Conservation (phyloP, 768 basidiomycete genomes). For the Chalciporus sphaerocephalus region DNA sequence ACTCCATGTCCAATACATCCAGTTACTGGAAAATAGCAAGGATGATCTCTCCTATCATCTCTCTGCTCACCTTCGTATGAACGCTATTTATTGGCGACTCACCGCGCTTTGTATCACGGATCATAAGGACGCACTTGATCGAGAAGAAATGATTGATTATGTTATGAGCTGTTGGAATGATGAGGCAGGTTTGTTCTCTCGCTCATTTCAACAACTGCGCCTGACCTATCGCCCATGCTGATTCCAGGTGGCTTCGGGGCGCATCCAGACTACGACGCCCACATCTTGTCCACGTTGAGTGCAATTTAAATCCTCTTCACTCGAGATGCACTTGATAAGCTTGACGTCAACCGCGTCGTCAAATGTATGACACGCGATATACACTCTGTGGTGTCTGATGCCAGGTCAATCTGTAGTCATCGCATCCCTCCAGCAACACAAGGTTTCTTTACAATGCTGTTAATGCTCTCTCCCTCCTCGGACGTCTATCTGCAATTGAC, state of each 20-base stretch:
- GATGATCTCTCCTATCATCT: conserved; percentile 89
- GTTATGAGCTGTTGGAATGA: conserved; percentile 97
- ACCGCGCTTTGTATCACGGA: conserved; percentile 83
- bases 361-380: conserved; percentile 50
- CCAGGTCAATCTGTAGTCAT: conserved; percentile 52
- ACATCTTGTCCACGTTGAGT: conserved; percentile 80
- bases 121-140: conserved; percentile 69
- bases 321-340: conserved; percentile 70
- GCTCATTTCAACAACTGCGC: not conserved
- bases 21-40: conserved; percentile 67
- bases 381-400: not conserved
- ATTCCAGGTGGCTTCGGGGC: conserved; percentile 84
- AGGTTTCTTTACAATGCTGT: conserved; percentile 90
- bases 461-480: conserved; percentile 75
- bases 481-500: conserved; percentile 65
- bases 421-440: conserved; percentile 76
- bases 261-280: conserved; percentile 90
- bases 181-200: conserved; percentile 55
- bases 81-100: conserved; percentile 95
- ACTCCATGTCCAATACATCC: conserved; percentile 72
- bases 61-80: conserved; percentile 88
- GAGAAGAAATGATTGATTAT: conserved; percentile 81
- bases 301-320: conserved; percentile 92
- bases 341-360: conserved; percentile 67
- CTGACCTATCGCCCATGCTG: conserved; percentile 3